Evolutionary conservation across 2,329 filamentous ascomycete genomes (phyloP).

Genomic region (Colletotrichum trifolii): DNA sequence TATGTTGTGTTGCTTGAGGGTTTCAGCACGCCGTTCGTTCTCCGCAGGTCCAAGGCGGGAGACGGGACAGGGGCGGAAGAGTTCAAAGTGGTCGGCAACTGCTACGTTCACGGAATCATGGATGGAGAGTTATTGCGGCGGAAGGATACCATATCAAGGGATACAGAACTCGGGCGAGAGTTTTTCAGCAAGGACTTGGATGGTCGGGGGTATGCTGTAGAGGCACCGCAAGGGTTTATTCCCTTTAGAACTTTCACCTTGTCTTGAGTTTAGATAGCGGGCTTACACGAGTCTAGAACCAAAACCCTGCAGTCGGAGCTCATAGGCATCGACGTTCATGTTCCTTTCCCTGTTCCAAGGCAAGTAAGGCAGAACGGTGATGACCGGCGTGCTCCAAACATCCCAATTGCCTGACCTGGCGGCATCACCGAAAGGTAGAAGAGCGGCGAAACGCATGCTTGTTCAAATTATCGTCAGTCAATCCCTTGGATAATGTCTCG

Average conservation of each 20-base stretch:
- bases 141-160: neutral
- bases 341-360: neutral
- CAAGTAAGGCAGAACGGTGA: constrained; percentile 21
- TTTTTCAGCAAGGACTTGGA: neutral
- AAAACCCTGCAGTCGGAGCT: no score
- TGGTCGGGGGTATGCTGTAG: constrained; percentile 7
- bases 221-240: constrained; percentile 7
- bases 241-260: neutral
- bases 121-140: constrained; percentile 5
- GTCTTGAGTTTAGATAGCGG: neutral
- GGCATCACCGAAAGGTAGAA: constrained; percentile 42
- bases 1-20: constrained; percentile 47
- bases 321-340: no score
- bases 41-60: constrained; percentile 37
- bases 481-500: no score
- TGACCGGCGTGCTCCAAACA: constrained; percentile 40
- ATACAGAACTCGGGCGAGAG: neutral
- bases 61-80: neutral
- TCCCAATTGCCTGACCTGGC: constrained; percentile 39
- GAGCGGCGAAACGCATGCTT: constrained; percentile 41
- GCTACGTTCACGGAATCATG: constrained; percentile 16
- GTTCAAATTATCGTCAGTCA: no score
- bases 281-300: no score
- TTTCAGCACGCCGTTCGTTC: constrained; percentile 46
- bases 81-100: constrained; percentile 13